Base-by-base conservation (phyloP, 1,139 yeast genomes). In the Barnettozyma hawaiiensis region DNA sequence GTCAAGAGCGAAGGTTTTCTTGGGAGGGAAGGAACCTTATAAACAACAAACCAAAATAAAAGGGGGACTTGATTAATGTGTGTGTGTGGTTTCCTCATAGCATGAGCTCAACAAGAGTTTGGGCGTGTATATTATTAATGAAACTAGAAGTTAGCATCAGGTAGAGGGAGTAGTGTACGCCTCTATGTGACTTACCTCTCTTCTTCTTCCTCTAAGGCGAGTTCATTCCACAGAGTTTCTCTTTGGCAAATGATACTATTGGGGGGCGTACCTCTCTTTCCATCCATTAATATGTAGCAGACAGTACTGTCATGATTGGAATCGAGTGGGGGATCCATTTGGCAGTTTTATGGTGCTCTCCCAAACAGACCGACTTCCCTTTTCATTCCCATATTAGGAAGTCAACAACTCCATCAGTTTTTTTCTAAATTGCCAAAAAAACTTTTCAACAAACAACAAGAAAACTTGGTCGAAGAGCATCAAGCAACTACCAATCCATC, bases 371-470 rank as follows among this genome's bases (percentile, higher is more conserved):
- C 27, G 27, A 12, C 14, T 10, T 15, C n/a, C 20, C 19, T 9
- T 15, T 16, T n/a, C 11, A 20, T 37, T 41, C 10, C 47, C 47
- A 5, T 23, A 42, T 42, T 19, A 27, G 47, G 47, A 39, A 45
- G 40, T 45, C 45, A 32, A 41, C 32, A 16, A 18, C 36, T 31
- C 7, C 32, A 29, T 29, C 35, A 21, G n/a, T n/a, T n/a, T n/a
- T n/a, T n/a, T n/a, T n/a, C 23, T 20, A 32, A 32, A 14, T 32
- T 32, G 29, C 29, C 42, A n/a, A n/a, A 29, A 35, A 22, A 21
- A 16, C 32, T 31, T 35, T 26, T 27, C 29, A 31, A 37, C 28
- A 31, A 31, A 15, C 10, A n/a, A n/a, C 21, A 16, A n/a, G 6
- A 9, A n/a, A n/a, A 26, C 29, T n/a, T n/a, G n/a, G n/a, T n/a